Percentiles rank a stretch among this genome's conserved stretches.
phyloP scores from a whole-genome alignment of 352 stramenopile genomes.

The Phytopythium oedochilum region DNA sequence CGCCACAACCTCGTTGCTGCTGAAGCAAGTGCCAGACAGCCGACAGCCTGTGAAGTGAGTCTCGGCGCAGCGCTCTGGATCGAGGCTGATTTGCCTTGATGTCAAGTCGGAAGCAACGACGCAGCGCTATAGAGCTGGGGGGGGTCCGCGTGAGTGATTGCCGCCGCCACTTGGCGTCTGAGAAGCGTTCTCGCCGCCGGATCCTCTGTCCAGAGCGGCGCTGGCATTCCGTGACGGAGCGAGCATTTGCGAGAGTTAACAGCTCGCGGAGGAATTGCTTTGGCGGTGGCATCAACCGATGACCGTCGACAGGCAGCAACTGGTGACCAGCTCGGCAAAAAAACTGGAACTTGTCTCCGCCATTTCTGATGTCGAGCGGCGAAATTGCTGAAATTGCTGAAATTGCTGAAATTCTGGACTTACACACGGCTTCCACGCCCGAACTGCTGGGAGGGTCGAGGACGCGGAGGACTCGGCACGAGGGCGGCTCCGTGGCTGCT shows the following conservation, averaged over 20 bases:
- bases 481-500: no score
- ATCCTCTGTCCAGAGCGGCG: not conserved
- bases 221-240: not conserved
- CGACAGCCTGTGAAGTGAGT: no score
- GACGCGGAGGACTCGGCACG: no score
- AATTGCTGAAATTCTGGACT: not conserved
- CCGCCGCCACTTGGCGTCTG: not conserved
- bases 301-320: not conserved
- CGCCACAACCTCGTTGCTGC: not conserved
- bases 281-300: not conserved
- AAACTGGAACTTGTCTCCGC: not conserved
- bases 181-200: not conserved
- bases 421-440: not conserved
- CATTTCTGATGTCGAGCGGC: not conserved
- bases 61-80: not conserved
- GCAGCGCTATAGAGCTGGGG: not conserved
- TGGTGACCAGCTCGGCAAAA: not conserved
- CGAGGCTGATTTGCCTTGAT: not conserved
- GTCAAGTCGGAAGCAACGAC: not conserved
- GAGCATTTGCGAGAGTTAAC: not conserved
- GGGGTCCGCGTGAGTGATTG: not conserved
- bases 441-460: no score
- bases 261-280: not conserved
- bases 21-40: not conserved
- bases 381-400: not conserved